These are phyloP conservation scores for Plasmopara viticola DNA, from an alignment of 352 stramenopile species.

Conservation along the genomic window DNA sequence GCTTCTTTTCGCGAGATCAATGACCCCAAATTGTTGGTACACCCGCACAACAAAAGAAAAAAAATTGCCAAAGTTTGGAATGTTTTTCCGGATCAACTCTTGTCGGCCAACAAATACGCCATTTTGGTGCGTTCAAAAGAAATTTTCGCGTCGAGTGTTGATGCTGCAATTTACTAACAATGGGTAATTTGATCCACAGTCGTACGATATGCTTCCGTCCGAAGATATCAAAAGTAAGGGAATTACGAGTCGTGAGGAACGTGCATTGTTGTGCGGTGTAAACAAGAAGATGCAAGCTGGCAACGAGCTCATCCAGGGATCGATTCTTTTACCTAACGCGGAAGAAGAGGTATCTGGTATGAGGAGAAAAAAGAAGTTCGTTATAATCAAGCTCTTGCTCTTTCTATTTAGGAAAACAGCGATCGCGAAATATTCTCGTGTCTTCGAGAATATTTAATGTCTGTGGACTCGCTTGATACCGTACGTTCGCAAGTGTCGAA, in stretches of 20 bases:
- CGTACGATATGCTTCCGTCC: conserved; percentile 81
- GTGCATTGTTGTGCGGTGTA: conserved; percentile 65
- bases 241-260: conserved; percentile 60
- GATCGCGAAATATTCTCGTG: conserved; percentile 79
- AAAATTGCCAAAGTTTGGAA: conserved; percentile 80
- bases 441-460: conserved; percentile 76
- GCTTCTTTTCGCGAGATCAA: conserved; percentile 72
- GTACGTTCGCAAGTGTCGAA: conserved; percentile 30
- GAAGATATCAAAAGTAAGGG: conserved; percentile 72
- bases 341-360: conserved; percentile 42
- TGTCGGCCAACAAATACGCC: conserved; percentile 77
- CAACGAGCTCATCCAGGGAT: conserved; percentile 63
- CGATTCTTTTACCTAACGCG: conserved; percentile 62
- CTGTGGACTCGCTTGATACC: conserved; percentile 57
- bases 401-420: conserved; percentile 35
- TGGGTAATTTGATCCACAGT: conserved; percentile 27
- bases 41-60: conserved; percentile 79
- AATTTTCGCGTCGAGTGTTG: not conserved
- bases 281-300: conserved; percentile 55
- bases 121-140: conserved; percentile 47
- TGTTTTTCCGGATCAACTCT: conserved; percentile 71
- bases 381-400: not conserved
- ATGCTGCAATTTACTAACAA: conserved; percentile 2
- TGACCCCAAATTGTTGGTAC: conserved; percentile 56
- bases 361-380: not conserved